phyloP scores from a whole-genome alignment of 371 early-diverging fungal genomes.

The Actinomortierella ambigua region DNA sequence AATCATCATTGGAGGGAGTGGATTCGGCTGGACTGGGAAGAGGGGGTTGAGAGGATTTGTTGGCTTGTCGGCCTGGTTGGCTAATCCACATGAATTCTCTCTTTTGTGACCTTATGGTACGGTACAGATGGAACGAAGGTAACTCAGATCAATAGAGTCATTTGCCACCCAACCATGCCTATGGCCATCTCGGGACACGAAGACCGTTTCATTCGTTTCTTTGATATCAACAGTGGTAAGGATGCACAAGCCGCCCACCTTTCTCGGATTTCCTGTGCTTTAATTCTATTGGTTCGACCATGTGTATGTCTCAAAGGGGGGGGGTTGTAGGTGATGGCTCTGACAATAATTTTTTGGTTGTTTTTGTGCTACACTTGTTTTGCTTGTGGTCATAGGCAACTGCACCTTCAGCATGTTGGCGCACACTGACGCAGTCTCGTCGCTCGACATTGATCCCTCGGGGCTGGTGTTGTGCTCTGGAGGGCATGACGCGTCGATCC shows the following conservation, averaged over 20 bases:
- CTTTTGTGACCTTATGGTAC: constrained; percentile 5
- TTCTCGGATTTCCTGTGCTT: not conserved
- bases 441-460: constrained; percentile 71
- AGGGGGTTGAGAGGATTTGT: not conserved
- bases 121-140: constrained; percentile 63
- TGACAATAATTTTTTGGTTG: not conserved
- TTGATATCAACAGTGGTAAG: constrained; percentile 74
- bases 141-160: constrained; percentile 81
- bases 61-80: too few species aligned
- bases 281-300: constrained; percentile 6
- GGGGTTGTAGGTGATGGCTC: too few species aligned
- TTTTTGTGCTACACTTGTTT: too few species aligned
- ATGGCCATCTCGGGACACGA: constrained; percentile 80
- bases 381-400: constrained; percentile 60
- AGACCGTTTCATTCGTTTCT: constrained; percentile 78
- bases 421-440: constrained; percentile 72
- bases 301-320: too few species aligned
- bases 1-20: too few species aligned
- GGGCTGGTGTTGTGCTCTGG: constrained; percentile 77
- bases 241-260: too few species aligned
- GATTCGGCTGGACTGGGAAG: too few species aligned
- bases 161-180: constrained; percentile 78
- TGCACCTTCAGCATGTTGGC: constrained; percentile 69
- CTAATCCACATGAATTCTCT: not conserved
- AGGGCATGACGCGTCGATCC: constrained; percentile 83